Base-by-base conservation (phyloP, 345 rosid species). In the Raphanus sativus region DNA sequence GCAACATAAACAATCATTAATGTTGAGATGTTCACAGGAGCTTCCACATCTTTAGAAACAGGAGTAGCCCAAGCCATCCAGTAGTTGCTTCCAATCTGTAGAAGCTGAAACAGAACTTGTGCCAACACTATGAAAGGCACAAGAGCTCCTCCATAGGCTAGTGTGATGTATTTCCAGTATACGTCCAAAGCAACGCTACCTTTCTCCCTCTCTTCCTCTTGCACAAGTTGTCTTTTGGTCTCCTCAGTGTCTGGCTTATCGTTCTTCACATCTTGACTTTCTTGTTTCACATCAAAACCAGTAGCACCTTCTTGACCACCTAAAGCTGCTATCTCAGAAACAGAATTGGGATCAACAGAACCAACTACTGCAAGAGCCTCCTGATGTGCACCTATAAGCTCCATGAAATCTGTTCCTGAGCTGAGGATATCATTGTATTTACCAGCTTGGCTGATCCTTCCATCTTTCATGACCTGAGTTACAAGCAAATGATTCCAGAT, bases 1-100 rank as follows among this genome's bases (percentile, higher is more conserved):
- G 77, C 86, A 33, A 85, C 87, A 64, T 85, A 91, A 4, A 91
- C 94, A 24, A 83, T 60, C 68, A 91, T 76, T 13, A 91, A 74
- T 4, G 85, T 88, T 0, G 79, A 74, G 68, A 69, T 52, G 34
- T 81, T 79, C 67, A 89, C 94, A 15, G 71, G 71, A 73, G 95
- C 90, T 75, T 87, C 77, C 13, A 48, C 79, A 73, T 85, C 89
- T 64, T 66, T 76, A 1, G 93, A 90, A 69, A 84, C 81, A 0
- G 93, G 93, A 75, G 90, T 85, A 75, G 87, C 97, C 95, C 89
- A 87, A 16, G 91, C 91, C 95, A 91, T 91, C 97, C 91, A 91
- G 63, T 91, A 89, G 70, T 89, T 89, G 85, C 95, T 89, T 15
- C 93, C 90, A 29, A 89, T 91, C 83, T 89, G 93, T 67, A 89